A percentile compares a stretch with the other conserved stretches of the same genome.
Conservation (phyloP, 2,329 filamentous ascomycete species). For the Biscogniauxia sp. region DNA sequence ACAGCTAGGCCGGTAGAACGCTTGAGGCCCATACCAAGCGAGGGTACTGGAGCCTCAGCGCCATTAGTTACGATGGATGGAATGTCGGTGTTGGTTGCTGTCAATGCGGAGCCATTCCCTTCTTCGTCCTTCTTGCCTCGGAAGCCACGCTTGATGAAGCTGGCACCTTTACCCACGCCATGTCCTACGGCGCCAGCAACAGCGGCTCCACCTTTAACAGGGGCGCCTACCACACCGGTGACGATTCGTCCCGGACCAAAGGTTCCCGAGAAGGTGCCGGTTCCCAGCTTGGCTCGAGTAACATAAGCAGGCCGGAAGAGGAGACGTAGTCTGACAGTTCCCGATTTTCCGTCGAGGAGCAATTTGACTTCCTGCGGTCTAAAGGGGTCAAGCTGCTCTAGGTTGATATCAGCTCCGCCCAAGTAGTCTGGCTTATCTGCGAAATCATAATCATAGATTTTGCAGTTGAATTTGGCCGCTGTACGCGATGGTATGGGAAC, state of each 20-base stretch:
- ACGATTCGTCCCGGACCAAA: conserved; percentile 91
- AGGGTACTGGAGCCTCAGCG: conserved; percentile 30
- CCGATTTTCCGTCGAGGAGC: conserved; percentile 83
- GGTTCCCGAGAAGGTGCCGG: conserved; percentile 87
- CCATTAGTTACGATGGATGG: conserved; percentile 45
- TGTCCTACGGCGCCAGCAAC: conserved; percentile 71
- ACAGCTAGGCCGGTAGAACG: conserved; percentile 39
- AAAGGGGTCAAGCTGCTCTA: conserved; percentile 83
- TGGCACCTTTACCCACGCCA: conserved; percentile 83
- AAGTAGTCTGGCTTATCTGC: conserved; percentile 90
- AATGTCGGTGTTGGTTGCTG: conserved; percentile 40
- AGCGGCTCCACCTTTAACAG: conserved; percentile 87
- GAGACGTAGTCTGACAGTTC: conserved; percentile 75
- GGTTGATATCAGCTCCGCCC: conserved; percentile 72
- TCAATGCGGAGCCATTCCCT: conserved; percentile 43
- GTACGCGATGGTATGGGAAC: conserved; percentile 78
- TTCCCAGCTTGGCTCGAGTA: conserved; percentile 80
- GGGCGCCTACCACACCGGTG: conserved; percentile 74
- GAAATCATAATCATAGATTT: conserved; percentile 95
- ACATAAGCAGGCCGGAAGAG: conserved; percentile 94
- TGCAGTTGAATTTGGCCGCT: conserved; percentile 76
- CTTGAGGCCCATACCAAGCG: conserved; percentile 37
- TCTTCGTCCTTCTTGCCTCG: conserved; percentile 67
- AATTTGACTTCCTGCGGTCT: conserved; percentile 71
- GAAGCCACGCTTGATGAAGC: conserved; percentile 84